Evolutionary conservation across 202 grass and related monocot species (phyloP).

Genomic region (Brachypodium distachyon): DNA sequence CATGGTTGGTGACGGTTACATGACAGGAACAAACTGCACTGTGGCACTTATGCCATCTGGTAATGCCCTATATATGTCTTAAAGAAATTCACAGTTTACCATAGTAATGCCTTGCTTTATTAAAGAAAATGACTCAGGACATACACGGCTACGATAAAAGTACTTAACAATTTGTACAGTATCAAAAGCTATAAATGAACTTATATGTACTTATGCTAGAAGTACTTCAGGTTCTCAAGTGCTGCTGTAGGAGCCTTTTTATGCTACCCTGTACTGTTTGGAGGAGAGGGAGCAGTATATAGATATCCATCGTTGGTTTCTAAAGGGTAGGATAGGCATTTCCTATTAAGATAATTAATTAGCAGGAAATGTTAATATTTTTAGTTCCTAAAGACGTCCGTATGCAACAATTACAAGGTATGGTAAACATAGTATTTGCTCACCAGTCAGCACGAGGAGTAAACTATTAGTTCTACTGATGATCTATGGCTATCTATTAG

Average conservation of each 20-base stretch:
- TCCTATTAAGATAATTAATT: too few species aligned
- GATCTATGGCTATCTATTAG: background rate
- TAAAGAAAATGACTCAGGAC: too few species aligned
- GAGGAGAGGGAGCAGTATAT: too few species aligned
- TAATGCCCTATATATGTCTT: background rate
- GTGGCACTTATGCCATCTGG: background rate
- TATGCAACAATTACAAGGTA: conserved; percentile 23
- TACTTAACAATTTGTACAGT: background rate
- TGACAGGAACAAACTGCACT: background rate
- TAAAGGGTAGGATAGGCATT: too few species aligned
- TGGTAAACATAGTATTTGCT: background rate
- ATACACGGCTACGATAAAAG: too few species aligned
- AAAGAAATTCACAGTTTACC: background rate
- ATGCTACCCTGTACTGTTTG: too few species aligned
- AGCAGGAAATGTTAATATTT: too few species aligned
- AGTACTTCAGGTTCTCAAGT: background rate
- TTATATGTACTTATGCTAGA: background rate
- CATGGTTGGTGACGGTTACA: background rate
- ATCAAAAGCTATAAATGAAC: background rate
- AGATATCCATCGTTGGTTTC: too few species aligned
- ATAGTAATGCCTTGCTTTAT: background rate
- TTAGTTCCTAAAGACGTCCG: too few species aligned
- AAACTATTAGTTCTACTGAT: background rate
- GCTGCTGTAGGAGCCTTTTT: background rate
- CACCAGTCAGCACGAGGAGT: background rate